These are phyloP conservation scores for Oenanthe javanica DNA, from an alignment of 140 eudicot genomes.

Conservation along the genomic window DNA sequence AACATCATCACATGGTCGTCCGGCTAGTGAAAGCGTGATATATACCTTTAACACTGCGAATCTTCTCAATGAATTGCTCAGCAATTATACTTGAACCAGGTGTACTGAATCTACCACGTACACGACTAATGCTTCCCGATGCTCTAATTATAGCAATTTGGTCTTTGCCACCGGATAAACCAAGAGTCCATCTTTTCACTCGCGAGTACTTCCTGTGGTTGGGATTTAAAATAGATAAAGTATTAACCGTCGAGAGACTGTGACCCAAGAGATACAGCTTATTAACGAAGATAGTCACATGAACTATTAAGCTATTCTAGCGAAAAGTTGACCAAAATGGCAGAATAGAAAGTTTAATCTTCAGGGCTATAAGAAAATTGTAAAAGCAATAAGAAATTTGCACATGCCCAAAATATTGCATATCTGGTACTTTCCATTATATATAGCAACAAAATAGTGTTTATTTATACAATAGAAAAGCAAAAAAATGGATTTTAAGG, in stretches of 20 bases:
- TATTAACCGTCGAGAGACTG: not conserved
- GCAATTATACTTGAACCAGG: constrained; percentile 61
- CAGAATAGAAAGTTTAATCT: not conserved
- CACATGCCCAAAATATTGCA: not conserved
- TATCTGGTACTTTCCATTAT: not conserved
- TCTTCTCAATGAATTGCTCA: constrained; percentile 77
- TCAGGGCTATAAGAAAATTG: no score
- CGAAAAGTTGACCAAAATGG: not conserved
- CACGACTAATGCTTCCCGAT: constrained; percentile 78
- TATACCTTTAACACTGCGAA: constrained; percentile 62
- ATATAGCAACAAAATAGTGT: not conserved
- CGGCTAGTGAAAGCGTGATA: not conserved
- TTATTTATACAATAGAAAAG: not conserved
- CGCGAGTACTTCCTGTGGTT: constrained; percentile 59
- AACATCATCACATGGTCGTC: not conserved
- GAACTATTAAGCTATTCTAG: not conserved
- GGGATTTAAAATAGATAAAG: not conserved
- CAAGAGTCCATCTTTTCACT: constrained; percentile 71
- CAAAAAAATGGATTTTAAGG: not conserved
- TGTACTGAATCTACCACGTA: constrained; percentile 49
- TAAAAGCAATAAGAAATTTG: not conserved
- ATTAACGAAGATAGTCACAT: not conserved
- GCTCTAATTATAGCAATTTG: constrained; percentile 83
- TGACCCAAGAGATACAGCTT: not conserved
- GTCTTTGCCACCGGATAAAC: constrained; percentile 70